Base-by-base conservation (phyloP, 2,329 filamentous ascomycete species). In the Gyromitra esculenta region DNA sequence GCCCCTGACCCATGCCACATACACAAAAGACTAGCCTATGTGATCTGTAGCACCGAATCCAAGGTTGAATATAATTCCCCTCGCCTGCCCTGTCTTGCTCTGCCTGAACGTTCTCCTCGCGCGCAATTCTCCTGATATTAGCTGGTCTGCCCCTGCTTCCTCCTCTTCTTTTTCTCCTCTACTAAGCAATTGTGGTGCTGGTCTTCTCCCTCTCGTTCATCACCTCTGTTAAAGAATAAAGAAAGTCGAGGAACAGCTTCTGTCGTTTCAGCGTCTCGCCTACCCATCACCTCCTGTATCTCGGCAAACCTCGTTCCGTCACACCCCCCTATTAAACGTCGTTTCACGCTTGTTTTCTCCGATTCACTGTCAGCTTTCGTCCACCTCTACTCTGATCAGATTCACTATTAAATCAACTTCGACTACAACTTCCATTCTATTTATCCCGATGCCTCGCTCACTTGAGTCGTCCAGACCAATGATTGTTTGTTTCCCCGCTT, bases 381-480 rank as follows among this genome's bases (percentile, higher is more conserved):
- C 69, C 37, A 57, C 35, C 39, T 52, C 35, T 60, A 59, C 50
- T 52, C 45, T 13, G 50, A 50, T 31, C 73, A 18, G n/a, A 21
- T 45, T 50, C 48, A 62, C 60, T 41, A 11, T 18, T 68, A 59
- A 39, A 69, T 31, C 50, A 59, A 37, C 56, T 45, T 31, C 37
- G 43, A 35, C 48, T 56, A 64, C 31, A 31, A 31, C 18, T 13
- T 43, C 41, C 31, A 52, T 13, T 60, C 37, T 45, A 25, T 52
- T 54, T 25, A 11, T 65, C 45, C 62, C 66, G 50, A 77, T 77
- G 75, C 73, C 75, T 76, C 66, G 25, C 41, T 77, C 75, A 57
- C 75, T 77, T 69, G 77, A 79, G 48, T 79, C 77, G 21, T 79
- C 77, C 21, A 75, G 76, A 15, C 77, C 77, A 59, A 79, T 79